phyloP scores from a whole-genome alignment of 164 flowering plant species.

The Sedum album region DNA sequence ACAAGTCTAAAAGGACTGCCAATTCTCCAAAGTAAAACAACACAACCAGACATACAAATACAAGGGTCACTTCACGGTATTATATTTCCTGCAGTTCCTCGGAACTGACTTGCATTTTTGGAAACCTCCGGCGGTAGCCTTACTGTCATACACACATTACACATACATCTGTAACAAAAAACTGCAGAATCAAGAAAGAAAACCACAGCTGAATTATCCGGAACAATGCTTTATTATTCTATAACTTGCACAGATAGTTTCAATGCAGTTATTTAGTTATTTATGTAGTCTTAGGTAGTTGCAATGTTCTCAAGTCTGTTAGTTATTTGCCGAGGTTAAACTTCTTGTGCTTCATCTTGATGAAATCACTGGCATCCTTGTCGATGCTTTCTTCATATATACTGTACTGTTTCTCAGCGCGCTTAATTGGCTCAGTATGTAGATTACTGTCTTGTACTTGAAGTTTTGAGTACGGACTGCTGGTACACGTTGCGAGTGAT shows the following conservation, averaged over 20 bases:
- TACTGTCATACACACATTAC: too few species aligned
- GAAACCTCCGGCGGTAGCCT: too few species aligned
- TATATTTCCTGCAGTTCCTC: too few species aligned
- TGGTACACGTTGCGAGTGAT: background rate
- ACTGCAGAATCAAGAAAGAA: too few species aligned
- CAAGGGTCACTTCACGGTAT: background rate
- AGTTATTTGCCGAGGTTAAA: background rate
- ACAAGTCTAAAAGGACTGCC: background rate
- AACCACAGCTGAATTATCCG: too few species aligned
- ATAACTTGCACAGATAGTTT: too few species aligned
- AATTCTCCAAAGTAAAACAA: background rate
- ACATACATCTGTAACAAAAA: too few species aligned
- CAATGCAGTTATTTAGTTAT: too few species aligned
- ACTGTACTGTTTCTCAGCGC: background rate
- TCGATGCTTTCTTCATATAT: background rate
- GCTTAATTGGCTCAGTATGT: background rate
- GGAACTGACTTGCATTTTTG: too few species aligned
- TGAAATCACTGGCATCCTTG: background rate
- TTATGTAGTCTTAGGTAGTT: background rate
- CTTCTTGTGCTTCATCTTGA: background rate
- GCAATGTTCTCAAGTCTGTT: background rate
- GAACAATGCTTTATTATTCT: background rate
- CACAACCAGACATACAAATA: background rate
- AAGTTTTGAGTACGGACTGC: background rate
- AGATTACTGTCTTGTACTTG: background rate